A percentile compares a stretch with the other conserved stretches of the same genome.
These are phyloP conservation scores for Xylaria polymorpha DNA, from an alignment of 2,329 filamentous ascomycete genomes.

Conservation along the genomic window DNA sequence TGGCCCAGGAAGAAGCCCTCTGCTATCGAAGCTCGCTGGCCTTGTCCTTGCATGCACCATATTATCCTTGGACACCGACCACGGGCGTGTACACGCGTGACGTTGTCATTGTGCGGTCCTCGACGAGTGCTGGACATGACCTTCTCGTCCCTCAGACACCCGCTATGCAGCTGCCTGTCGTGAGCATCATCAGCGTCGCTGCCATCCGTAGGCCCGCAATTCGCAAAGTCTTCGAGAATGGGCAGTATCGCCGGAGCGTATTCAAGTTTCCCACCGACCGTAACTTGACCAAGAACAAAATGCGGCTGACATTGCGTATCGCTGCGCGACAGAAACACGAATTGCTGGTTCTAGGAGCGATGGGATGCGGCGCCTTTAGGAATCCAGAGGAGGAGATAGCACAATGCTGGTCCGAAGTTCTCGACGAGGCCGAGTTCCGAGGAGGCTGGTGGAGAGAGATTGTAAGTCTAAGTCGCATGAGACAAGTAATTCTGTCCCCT, in stretches of 20 bases:
- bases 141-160: conserved; percentile 42
- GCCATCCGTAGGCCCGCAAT: conserved; percentile 44
- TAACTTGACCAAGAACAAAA: conserved; percentile 70
- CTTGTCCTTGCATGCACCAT: conserved; percentile 48
- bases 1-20: conserved; percentile 70
- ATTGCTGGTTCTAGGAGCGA: conserved; percentile 72
- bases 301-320: conserved; percentile 69
- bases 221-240: conserved; percentile 16
- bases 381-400: conserved; percentile 74
- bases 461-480: conserved; percentile 31
- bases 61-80: conserved; percentile 43
- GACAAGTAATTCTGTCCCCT: neutral
- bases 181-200: conserved; percentile 57
- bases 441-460: conserved; percentile 68
- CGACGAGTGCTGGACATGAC: conserved; percentile 42
- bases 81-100: conserved; percentile 50
- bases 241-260: conserved; percentile 31
- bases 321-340: conserved; percentile 67
- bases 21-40: conserved; percentile 64
- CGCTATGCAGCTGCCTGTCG: conserved; percentile 49
- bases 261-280: conserved; percentile 60
- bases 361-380: conserved; percentile 75
- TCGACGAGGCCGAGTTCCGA: conserved; percentile 69
- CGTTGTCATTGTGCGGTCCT: conserved; percentile 49
- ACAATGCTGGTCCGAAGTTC: conserved; percentile 69